Conservation (phyloP, 2,329 filamentous ascomycete genomes). For the Alternaria metachromatica region DNA sequence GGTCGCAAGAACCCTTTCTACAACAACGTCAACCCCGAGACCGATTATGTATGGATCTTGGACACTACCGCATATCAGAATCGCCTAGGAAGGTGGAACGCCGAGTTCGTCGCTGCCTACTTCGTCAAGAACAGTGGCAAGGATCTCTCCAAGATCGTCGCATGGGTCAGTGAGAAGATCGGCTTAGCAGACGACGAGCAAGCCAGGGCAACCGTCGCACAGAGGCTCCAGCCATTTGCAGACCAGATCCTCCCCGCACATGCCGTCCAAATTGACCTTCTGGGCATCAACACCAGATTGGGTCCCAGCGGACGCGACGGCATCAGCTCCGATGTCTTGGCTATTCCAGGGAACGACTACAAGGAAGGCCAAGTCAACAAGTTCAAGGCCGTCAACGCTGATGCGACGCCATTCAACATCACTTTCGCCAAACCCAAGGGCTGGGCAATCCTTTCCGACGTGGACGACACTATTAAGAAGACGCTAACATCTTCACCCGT, state of each 20-base stretch:
- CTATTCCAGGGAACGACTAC: conserved; percentile 57
- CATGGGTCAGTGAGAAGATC: conserved; percentile 72
- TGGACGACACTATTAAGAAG: conserved; percentile 95
- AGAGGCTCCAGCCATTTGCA: conserved; percentile 77
- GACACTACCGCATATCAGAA: conserved; percentile 83
- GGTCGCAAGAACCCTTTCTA: conserved; percentile 49
- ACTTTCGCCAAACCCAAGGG: conserved; percentile 77
- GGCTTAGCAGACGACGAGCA: conserved; percentile 63
- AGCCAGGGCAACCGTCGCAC: conserved; percentile 65
- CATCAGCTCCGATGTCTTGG: conserved; percentile 66
- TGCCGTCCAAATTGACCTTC: conserved; percentile 70
- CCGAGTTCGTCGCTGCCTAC: conserved; percentile 82
- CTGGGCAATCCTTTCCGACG: conserved; percentile 86
- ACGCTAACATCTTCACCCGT: conserved; percentile 81
- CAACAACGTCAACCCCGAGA: conserved; percentile 60
- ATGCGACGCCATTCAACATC: conserved; percentile 68
- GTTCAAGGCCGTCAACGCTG: conserved; percentile 38
- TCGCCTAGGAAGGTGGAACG: conserved; percentile 68
- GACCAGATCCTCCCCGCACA: conserved; percentile 76
- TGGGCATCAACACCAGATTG: conserved; percentile 53
- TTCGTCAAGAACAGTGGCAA: conserved; percentile 76
- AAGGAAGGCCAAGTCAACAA: conserved; percentile 43
- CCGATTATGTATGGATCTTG: conserved; percentile 83
- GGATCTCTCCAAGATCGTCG: conserved; percentile 71
- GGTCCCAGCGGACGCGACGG: conserved; percentile 76